phyloP scores from a whole-genome alignment of 1,139 yeast species.

The Protomyces inundatus region DNA sequence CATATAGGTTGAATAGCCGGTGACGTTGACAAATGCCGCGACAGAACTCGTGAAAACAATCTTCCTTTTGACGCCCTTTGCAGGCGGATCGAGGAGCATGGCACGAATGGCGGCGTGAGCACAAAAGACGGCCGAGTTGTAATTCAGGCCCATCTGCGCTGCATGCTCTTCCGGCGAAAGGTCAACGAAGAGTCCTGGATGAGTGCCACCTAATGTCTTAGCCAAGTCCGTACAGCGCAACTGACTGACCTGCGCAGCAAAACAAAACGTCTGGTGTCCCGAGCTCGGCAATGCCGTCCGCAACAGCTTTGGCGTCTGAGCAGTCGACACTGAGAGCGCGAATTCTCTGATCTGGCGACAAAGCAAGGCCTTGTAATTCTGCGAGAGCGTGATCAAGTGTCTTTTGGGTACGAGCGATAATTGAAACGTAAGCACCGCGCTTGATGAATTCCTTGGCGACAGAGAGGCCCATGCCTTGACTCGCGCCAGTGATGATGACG shows the following conservation, averaged over 20 bases:
- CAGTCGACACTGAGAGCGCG: slow-evolving; percentile 61
- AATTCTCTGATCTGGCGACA: slow-evolving; percentile 40
- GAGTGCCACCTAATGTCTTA: slow-evolving; percentile 50
- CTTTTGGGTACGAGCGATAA: slow-evolving; percentile 68
- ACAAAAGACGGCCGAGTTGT: slow-evolving; percentile 51
- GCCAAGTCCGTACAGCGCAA: not conserved
- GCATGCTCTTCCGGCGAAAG: slow-evolving; percentile 54
- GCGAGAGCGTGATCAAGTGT: slow-evolving; percentile 51
- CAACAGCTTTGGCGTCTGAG: slow-evolving; percentile 52
- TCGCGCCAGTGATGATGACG: slow-evolving; percentile 86
- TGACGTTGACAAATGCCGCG: slow-evolving; percentile 76
- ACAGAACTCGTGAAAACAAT: slow-evolving; percentile 75
- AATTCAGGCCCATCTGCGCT: slow-evolving; percentile 61
- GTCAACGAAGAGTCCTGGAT: slow-evolving; percentile 73
- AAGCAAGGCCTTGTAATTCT: slow-evolving; percentile 35
- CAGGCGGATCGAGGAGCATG: slow-evolving; percentile 39
- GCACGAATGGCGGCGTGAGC: slow-evolving; percentile 42
- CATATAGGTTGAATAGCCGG: slow-evolving; percentile 86
- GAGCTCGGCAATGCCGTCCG: slow-evolving; percentile 42
- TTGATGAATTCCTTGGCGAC: slow-evolving; percentile 58
- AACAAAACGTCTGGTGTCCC: slow-evolving; percentile 62
- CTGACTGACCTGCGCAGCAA: slow-evolving; percentile 64
- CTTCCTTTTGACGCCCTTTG: slow-evolving; percentile 44
- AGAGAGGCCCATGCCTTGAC: slow-evolving; percentile 88
- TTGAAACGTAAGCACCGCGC: slow-evolving; percentile 57